Evolutionary conservation across 1,284 basidiomycete genomes (phyloP), one percentile per base, ranked within the genome.

Genomic region (Ustilago esculenta): DNA sequence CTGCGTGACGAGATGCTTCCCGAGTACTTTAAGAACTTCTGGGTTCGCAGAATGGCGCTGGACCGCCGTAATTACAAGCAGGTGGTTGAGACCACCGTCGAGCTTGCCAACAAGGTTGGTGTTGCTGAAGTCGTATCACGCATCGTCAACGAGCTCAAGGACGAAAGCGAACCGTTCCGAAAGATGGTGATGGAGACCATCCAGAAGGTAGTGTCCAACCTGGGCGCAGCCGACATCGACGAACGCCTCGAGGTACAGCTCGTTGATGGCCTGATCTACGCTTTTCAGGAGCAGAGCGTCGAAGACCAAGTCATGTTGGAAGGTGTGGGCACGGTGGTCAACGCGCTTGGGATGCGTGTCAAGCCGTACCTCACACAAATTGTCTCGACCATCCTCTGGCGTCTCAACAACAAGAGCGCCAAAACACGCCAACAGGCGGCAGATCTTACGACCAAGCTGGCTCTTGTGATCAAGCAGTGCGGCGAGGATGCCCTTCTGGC

Each of bases 121-220:
- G 94, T 98, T 0, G 88, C 93, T 8, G 95, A 97, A 83, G 96
- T 98, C 52, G 92, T 98, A 15, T 91, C 92, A 1, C 86, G 94
- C 63, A 89, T 98, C 70, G 94, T 96, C 60, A 96, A 98, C 81
- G 94, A 96, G 81, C 85, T 98, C 68, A 98, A 98, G 85, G 85
- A 85, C 63, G 84, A 85, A 61, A 83, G 80, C 67, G 96, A 98
- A 84, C 93, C 94, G 6, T 98, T 95, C 86, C 87, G 95, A 71
- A 98, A 98, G 86, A 98, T 98, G 96, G 94, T 97, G 36, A 98
- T 98, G 95, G 96, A 98, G 85, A 98, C 96, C 0, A 97, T 98
- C 75, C 96, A 94, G 20, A 96, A 97, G 82, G 96, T 98, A 33
- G 87, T 99, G 27, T 89, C 90, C 7, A 90, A 90, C 11, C 87